Evolutionary conservation across 495 filamentous ascomycete species (phyloP).

Genomic region (Parathielavia appendiculata): DNA sequence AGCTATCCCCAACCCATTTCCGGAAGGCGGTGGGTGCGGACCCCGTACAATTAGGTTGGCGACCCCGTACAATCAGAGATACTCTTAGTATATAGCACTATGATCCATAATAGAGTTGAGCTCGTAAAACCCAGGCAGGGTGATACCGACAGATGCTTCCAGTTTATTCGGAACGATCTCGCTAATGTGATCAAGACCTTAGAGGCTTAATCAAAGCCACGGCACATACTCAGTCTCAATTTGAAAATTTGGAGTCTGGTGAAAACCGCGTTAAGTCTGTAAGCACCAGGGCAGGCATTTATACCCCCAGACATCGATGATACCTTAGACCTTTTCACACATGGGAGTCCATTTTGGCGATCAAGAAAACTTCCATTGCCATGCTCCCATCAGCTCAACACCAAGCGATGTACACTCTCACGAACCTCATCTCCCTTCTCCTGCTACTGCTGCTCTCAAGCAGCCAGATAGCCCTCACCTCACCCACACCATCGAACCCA

Average conservation of each 20-base stretch:
- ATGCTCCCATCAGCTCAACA: not conserved
- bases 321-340: no score
- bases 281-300: not conserved
- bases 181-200: no score
- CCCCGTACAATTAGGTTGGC: no score
- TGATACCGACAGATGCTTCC: no score
- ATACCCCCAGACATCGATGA: not conserved
- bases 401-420: not conserved
- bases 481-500: not conserved
- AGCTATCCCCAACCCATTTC: no score
- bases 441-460: conserved; percentile 1
- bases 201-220: not conserved
- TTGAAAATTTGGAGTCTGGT: not conserved
- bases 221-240: not conserved
- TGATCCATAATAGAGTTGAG: no score
- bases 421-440: not conserved
- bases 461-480: not conserved
- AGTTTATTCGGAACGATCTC: conserved; percentile 5
- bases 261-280: no score
- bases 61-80: no score
- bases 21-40: no score
- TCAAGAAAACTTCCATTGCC: not conserved
- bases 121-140: no score
- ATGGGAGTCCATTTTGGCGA: conserved; percentile 3
- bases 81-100: no score